Evolutionary conservation across 2,329 filamentous ascomycete genomes (phyloP).

Genomic region (Colletotrichum orchidophilum): DNA sequence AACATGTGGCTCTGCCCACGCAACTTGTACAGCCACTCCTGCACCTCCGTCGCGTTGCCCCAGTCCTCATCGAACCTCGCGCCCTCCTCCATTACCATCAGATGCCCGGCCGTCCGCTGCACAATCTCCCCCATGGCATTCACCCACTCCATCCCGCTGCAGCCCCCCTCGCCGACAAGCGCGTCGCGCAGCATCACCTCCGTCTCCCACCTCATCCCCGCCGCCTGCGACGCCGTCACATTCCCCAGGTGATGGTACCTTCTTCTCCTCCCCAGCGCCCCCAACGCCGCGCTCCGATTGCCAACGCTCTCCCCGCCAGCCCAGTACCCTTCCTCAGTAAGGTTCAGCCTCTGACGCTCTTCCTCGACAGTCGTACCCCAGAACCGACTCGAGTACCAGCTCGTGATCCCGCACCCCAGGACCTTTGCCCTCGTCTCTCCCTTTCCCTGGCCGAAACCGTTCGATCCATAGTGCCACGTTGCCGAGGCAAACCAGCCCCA

Average conservation of each 20-base stretch:
- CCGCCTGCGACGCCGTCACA: conserved; percentile 44
- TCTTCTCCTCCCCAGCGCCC: conserved; percentile 47
- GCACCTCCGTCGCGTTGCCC: conserved; percentile 39
- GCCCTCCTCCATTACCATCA: conserved; percentile 45
- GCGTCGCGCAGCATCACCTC: conserved; percentile 42
- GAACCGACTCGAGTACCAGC: conserved; percentile 53
- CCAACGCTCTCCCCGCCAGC: conserved; percentile 35
- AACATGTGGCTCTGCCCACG: conserved; percentile 53
- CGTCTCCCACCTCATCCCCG: conserved; percentile 43
- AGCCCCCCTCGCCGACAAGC: conserved; percentile 31
- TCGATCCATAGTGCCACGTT: conserved; percentile 53
- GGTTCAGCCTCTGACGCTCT: conserved; percentile 50
- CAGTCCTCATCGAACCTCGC: conserved; percentile 28
- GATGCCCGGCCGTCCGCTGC: conserved; percentile 45
- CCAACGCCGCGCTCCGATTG: conserved; percentile 42
- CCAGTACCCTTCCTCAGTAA: conserved; percentile 54
- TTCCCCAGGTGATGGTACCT: conserved; percentile 47
- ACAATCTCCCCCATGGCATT: conserved; percentile 53
- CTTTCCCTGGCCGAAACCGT: conserved; percentile 46
- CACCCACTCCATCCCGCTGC: conserved; percentile 56
- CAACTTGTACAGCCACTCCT: conserved; percentile 43
- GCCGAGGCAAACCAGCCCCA: conserved; percentile 58
- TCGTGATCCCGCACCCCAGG: conserved; percentile 53
- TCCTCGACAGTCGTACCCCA: conserved; percentile 37
- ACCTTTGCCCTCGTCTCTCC: conserved; percentile 53